Percentiles rank a stretch among this genome's conserved stretches.
Conservation (phyloP, 1,139 yeast genomes). For the Pichia sp. region DNA sequence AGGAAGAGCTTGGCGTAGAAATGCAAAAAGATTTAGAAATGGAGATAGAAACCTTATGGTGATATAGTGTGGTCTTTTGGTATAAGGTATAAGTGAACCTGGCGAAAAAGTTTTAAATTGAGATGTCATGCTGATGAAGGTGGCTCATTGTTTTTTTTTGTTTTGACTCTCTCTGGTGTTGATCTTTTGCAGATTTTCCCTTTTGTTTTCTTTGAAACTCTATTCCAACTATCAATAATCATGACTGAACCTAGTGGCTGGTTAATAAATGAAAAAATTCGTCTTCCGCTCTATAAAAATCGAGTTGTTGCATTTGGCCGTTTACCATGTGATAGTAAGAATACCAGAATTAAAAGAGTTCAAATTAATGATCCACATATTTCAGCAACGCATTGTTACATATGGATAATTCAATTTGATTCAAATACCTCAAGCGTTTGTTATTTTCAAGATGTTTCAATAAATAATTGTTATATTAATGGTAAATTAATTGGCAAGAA, state of each 20-base stretch:
- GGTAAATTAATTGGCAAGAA: slow-evolving; percentile 26
- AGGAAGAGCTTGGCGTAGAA: too few species aligned
- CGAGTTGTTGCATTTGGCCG: slow-evolving; percentile 61
- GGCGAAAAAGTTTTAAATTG: background rate
- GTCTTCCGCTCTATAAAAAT: slow-evolving; percentile 46
- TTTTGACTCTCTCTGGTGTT: too few species aligned
- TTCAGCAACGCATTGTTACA: slow-evolving; percentile 22
- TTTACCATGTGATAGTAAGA: slow-evolving; percentile 42
- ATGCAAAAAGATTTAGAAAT: too few species aligned
- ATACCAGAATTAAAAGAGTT: slow-evolving; percentile 28
- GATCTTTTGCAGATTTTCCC: too few species aligned
- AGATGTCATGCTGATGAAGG: too few species aligned
- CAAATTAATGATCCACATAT: slow-evolving; percentile 17
- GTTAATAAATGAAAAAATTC: background rate
- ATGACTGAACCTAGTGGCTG: slow-evolving; percentile 1
- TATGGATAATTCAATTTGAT: slow-evolving; percentile 39
- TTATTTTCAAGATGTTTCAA: slow-evolving; percentile 49
- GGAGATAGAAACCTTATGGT: too few species aligned
- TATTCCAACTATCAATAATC: background rate
- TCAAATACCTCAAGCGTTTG: slow-evolving; percentile 39
- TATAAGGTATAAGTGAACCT: background rate
- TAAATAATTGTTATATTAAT: slow-evolving; percentile 49
- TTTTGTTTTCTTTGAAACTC: background rate
- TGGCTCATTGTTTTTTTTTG: background rate
- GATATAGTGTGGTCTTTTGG: too few species aligned